Conservation (phyloP, 2,329 filamentous ascomycete species). For the Cercospora canescens region DNA sequence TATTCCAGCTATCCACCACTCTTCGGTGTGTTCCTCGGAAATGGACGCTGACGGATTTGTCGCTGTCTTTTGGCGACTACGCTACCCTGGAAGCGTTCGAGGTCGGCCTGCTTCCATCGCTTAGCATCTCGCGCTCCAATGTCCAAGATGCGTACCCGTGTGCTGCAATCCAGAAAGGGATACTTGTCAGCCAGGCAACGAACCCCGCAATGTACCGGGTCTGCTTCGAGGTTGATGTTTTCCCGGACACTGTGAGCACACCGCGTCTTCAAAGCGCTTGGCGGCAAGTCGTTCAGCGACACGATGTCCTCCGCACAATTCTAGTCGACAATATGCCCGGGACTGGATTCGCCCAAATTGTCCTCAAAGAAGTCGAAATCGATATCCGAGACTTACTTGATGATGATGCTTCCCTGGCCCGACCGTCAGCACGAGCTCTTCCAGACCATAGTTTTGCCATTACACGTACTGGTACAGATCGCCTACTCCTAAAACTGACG, state of each 20-base stretch:
- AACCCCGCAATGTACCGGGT: background rate
- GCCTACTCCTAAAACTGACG: background rate
- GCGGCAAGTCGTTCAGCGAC: background rate
- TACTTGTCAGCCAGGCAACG: background rate
- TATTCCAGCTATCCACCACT: background rate
- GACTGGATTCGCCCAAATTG: background rate
- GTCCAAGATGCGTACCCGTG: background rate
- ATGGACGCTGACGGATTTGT: background rate
- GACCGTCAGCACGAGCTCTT: background rate
- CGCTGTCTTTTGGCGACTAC: background rate
- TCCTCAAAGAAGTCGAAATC: background rate
- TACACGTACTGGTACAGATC: background rate
- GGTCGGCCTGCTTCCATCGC: background rate
- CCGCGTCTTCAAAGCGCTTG: background rate
- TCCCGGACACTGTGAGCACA: background rate
- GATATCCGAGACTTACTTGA: background rate
- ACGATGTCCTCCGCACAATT: background rate
- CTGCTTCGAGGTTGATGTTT: background rate
- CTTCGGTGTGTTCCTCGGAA: background rate
- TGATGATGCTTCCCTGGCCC: background rate
- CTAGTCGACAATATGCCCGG: background rate
- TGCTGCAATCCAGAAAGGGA: background rate
- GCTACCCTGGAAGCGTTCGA: background rate
- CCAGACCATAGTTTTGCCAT: background rate
- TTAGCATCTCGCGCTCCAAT: background rate